phyloP scores from a whole-genome alignment of 176 grass and related monocot genomes.

The Urochloa ruziziensis region DNA sequence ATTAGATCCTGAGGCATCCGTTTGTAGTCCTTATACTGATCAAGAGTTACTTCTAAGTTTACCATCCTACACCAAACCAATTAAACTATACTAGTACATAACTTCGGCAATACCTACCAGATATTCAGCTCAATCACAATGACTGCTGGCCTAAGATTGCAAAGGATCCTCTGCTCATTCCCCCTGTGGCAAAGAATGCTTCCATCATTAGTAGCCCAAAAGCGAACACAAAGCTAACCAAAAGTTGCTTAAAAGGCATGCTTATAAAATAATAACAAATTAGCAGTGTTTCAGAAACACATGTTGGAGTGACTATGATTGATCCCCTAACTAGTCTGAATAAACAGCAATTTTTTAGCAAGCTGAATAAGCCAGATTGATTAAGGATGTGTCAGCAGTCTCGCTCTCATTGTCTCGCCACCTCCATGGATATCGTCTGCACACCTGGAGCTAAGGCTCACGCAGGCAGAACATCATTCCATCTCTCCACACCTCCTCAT shows the following conservation, averaged over 20 bases:
- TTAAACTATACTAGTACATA: background rate
- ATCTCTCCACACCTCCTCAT: slow-evolving; percentile 52
- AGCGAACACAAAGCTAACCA: slow-evolving; percentile 35
- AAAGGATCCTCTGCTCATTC: slow-evolving; percentile 4
- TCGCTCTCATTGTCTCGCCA: background rate
- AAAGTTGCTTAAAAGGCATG: slow-evolving; percentile 44
- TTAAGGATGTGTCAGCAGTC: slow-evolving; percentile 24
- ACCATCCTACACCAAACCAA: background rate
- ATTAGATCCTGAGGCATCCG: background rate
- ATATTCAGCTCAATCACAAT: background rate
- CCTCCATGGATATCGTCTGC: slow-evolving; percentile 19
- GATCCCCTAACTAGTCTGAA: slow-evolving; percentile 24
- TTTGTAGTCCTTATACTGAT: background rate
- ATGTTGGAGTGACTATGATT: slow-evolving; percentile 40
- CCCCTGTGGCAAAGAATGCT: slow-evolving; percentile 23
- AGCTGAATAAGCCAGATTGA: slow-evolving; percentile 7
- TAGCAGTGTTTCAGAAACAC: slow-evolving; percentile 28
- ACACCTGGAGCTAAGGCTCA: slow-evolving; percentile 31
- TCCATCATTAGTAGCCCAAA: slow-evolving; percentile 36
- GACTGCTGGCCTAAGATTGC: background rate
- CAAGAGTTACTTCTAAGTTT: background rate
- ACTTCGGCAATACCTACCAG: background rate
- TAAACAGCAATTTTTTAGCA: slow-evolving; percentile 14
- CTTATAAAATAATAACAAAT: slow-evolving; percentile 27
- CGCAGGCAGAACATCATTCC: slow-evolving; percentile 39